phyloP scores from a whole-genome alignment of 2,329 filamentous ascomycete genomes.

The Scolecobasidium constrictum region DNA sequence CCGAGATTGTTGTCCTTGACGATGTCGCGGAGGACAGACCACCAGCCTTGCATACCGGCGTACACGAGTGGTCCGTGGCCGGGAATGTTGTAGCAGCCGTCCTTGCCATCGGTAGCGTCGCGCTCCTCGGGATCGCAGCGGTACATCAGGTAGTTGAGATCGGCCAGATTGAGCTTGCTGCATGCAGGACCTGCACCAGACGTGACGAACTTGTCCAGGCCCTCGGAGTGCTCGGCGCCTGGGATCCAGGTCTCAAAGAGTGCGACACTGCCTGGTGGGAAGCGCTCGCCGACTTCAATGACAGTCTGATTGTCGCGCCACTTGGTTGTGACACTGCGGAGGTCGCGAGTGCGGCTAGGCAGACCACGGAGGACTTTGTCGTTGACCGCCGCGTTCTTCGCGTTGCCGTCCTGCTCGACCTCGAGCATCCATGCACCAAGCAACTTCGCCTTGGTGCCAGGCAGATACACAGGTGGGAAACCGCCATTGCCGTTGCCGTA shows the following conservation, averaged over 20 bases:
- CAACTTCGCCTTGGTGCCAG: conserved; percentile 73
- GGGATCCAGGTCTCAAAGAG: conserved; percentile 96
- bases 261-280: conserved; percentile 88
- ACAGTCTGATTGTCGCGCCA: conserved; percentile 62
- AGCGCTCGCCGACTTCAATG: conserved; percentile 70
- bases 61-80: conserved; percentile 79
- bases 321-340: conserved; percentile 65
- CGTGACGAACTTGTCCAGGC: conserved; percentile 78
- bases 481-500: conserved; percentile 75
- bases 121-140: conserved; percentile 82
- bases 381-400: conserved; percentile 50
- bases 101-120: conserved; percentile 64
- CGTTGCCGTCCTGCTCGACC: conserved; percentile 66
- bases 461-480: conserved; percentile 68
- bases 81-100: conserved; percentile 85
- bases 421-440: conserved; percentile 89
- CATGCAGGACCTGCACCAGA: conserved; percentile 73
- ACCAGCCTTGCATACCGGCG: conserved; percentile 96
- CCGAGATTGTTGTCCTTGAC: conserved; percentile 84
- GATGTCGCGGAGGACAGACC: conserved; percentile 78
- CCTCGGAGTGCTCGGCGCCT: conserved; percentile 68
- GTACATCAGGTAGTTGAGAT: conserved; percentile 88
- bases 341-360: conserved; percentile 67
- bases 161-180: conserved; percentile 59
- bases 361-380: conserved; percentile 72